Evolutionary conservation across 805 yeast genomes (phyloP), one percentile per base, ranked within the genome.

Genomic region (Candida parachauliodes): DNA sequence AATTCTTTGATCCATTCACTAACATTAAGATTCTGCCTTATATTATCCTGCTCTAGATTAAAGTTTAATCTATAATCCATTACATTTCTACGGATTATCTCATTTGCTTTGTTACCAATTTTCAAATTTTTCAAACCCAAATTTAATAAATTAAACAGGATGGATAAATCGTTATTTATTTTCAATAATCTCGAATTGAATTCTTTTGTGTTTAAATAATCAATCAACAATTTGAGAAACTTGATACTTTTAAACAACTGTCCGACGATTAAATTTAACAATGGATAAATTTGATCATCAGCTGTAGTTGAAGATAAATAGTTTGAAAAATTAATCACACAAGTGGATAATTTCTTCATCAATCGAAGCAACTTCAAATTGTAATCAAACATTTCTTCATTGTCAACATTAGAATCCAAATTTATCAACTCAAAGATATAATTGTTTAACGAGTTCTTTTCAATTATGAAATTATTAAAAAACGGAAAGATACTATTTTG

Each of bases 311-410:
- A 8, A 10, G 10, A 8, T 28, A 32, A 22, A 40, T 51, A 54
- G 38, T 60, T 60, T 4, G 69, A 57, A 34, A 65, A 52, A 18
- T 44, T 51, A 28, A 58, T 37, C 11, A 65, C 50, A 2, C 60
- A 45, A 14, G 37, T 42, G 5, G 69, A 44, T 5, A 65, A 44
- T 27, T 55, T 67, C 46, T 65, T 69, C 10, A 65, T 48, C 8
- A 71, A 40, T 33, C 75, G 49, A 14, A 60, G 52, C 12, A 70
- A 48, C 41, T 69, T 69, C 29, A 68, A 45, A 33, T 68, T 70
- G 38, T 57, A 54, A 43, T 72, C 76, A 31, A 52, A 44, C 11
- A 54, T 36, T 12, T 54, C 59, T 12, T 54, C 53, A 4, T 40
- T 33, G 39, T 37, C 34, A 19, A 20, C n/a, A 8, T 12, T 18